These are phyloP conservation scores for Diplodia scrobiculata DNA, from an alignment of 2,329 filamentous ascomycete species.

Conservation along the genomic window DNA sequence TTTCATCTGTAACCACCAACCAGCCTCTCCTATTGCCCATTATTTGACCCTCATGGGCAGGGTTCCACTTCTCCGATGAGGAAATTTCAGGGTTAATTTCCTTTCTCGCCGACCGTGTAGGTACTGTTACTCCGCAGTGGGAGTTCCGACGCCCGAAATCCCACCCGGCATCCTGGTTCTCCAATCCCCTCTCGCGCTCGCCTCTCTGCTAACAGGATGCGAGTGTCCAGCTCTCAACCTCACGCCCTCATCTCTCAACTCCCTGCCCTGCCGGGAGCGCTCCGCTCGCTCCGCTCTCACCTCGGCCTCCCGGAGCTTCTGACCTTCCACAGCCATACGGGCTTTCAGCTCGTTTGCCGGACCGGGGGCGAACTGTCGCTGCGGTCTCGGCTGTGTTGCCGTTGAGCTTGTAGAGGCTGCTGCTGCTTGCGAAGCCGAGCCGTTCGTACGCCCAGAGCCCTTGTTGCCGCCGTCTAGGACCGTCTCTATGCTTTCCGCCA, in stretches of 20 bases:
- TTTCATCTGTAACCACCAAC: not conserved
- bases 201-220: not conserved
- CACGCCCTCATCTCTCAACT: not conserved
- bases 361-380: conserved; percentile 14
- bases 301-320: conserved; percentile 44
- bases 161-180: conserved; percentile 10
- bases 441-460: not conserved
- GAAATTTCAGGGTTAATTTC: no score
- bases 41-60: no score
- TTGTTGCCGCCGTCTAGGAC: conserved; percentile 11
- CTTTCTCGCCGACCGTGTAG: no score
- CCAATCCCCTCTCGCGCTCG: conserved; percentile 6
- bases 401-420: conserved; percentile 29
- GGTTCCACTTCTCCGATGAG: no score
- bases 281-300: conserved; percentile 33
- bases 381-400: not conserved
- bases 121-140: not conserved
- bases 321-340: conserved; percentile 43
- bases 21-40: no score
- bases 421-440: conserved; percentile 6
- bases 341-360: conserved; percentile 36
- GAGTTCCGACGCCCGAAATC: conserved; percentile 8
- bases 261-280: conserved; percentile 19
- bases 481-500: conserved; percentile 4
- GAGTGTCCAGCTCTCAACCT: conserved; percentile 1